phyloP scores from a whole-genome alignment of 2,329 filamentous ascomycete species.

The Celoporthe dispersa region DNA sequence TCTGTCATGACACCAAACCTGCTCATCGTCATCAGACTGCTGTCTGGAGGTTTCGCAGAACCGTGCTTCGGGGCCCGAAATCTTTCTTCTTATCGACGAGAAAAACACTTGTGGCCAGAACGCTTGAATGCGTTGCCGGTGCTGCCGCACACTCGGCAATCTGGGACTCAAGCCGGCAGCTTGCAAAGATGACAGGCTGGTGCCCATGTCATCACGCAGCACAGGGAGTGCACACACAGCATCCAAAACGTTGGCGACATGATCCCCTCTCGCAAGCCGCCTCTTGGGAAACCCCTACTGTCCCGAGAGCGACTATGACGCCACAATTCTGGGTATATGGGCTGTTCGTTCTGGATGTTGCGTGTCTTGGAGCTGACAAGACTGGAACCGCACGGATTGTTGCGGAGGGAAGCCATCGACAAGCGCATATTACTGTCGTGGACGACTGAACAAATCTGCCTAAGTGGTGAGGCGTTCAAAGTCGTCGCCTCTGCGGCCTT shows the following conservation, averaged over 20 bases:
- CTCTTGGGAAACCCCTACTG: not conserved
- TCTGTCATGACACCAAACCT: not conserved
- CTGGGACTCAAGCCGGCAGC: not conserved
- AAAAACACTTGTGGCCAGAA: not conserved
- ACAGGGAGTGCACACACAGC: not conserved
- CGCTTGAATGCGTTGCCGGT: not conserved
- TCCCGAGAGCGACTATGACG: not conserved
- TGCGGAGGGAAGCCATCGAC: not conserved
- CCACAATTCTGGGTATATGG: not conserved
- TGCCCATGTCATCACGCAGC: not conserved
- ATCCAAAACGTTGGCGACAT: not conserved
- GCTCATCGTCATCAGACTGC: not conserved
- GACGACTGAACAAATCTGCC: not conserved
- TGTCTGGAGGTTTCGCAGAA: not conserved
- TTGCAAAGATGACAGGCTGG: not conserved
- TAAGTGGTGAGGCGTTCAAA: too few species aligned
- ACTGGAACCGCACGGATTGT: not conserved
- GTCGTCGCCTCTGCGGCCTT: conserved; percentile 2
- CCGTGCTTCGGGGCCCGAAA: not conserved
- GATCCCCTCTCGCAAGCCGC: not conserved
- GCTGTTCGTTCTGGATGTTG: not conserved
- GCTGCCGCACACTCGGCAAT: not conserved
- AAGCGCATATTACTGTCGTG: not conserved
- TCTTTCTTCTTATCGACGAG: not conserved
- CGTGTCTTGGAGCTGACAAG: not conserved